Evolutionary conservation across 345 rosid genomes (phyloP), one percentile per base, ranked within the genome.

Genomic region (Combretum micranthum): DNA sequence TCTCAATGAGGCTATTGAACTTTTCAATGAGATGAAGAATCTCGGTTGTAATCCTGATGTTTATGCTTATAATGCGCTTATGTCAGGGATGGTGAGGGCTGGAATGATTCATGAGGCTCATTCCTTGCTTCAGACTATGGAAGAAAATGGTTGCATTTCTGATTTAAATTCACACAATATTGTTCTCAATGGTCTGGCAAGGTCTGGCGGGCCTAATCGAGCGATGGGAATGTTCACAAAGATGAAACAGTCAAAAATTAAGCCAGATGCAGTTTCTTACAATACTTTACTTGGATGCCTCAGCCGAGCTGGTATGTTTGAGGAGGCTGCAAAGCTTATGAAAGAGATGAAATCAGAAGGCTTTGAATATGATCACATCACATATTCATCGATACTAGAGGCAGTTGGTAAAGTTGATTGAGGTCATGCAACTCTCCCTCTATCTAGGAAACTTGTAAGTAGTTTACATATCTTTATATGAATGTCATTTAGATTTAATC

Each of bases 51-150:
- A 69, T 62, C 97, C 97, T 3, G 94, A 93, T 79, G 94, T 88
- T 15, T 89, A 86, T 64, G 78, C 97, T 61, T 85, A 80, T 73
- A 83, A 93, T 51, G 97, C 94, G 2, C 86, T 93, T 4, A 87
- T 89, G 99, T 85, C 96, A 7, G 99, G 91, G 47, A 78, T 85
- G 94, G 90, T 89, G 20, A 83, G 89, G 77, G 90, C 73, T 44
- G 89, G 95, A 59, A 73, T 81, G 96, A 47, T 85, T 39, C 80
- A 79, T 20, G 97, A 93, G 73, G 99, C 96, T 66, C 67, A 83
- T 57, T 80, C 88, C 21, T 62, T 83, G 72, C 80, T 83, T 50
- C 79, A 79, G 53, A 77, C 79, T 45, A 93, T 89, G 99, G 85
- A 78, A 79, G 84, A 85, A 66, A 82, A 63, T 21, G 83, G 91